Conservation (phyloP, 345 rosid genomes). For the Moricandia moricandioides region DNA sequence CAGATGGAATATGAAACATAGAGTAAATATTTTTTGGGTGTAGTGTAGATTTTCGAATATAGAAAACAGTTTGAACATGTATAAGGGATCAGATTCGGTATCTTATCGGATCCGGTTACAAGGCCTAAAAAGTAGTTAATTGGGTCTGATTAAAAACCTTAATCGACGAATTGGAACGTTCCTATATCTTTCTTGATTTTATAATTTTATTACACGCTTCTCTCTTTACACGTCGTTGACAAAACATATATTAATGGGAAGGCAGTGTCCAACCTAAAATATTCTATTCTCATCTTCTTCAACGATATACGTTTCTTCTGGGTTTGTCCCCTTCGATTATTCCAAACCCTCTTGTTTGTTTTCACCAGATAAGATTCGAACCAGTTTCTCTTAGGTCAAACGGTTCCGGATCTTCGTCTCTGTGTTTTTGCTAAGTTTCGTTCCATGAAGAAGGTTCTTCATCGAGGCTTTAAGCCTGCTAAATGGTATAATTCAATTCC, state of each 20-base stretch:
- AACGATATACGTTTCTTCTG: slow-evolving; percentile 30
- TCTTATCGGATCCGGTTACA: no score
- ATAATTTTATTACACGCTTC: no score
- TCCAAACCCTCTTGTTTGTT: not conserved
- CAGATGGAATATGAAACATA: no score
- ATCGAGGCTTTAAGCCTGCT: slow-evolving; percentile 82
- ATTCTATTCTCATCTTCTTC: not conserved
- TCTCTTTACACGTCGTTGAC: slow-evolving; percentile 15
- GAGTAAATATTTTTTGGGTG: no score
- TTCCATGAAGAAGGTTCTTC: slow-evolving; percentile 46
- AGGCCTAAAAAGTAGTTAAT: no score
- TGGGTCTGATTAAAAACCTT: no score
- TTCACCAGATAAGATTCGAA: not conserved
- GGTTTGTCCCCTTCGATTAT: slow-evolving; percentile 2
- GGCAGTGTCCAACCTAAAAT: slow-evolving; percentile 18
- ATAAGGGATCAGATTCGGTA: no score
- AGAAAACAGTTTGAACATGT: no score
- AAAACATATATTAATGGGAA: not conserved
- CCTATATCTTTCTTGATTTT: no score
- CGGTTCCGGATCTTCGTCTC: not conserved
- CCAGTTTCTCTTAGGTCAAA: not conserved
- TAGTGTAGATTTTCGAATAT: no score
- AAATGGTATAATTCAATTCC: slow-evolving; percentile 57
- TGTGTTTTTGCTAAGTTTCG: not conserved
- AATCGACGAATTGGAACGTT: no score